Conservation (phyloP, 2,329 filamentous ascomycete genomes). For the Juglanconis sp. region DNA sequence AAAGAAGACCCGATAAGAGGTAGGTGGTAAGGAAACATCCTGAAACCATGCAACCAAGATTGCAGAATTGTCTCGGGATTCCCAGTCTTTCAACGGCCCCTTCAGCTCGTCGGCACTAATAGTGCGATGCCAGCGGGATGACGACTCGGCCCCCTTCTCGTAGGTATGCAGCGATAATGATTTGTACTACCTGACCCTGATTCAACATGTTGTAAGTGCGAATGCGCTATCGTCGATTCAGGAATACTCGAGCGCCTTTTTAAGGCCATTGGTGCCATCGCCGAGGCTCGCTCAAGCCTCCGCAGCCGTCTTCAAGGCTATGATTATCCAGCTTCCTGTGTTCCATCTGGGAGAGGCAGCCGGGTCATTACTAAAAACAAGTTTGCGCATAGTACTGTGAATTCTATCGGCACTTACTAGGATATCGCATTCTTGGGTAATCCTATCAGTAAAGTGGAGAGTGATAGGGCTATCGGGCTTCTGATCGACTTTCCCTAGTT, state of each 20-base stretch:
- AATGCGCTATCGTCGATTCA: slow-evolving; percentile 21
- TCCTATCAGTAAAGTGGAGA: slow-evolving; percentile 22
- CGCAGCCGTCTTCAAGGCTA: slow-evolving; percentile 21
- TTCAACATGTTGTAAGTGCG: slow-evolving; percentile 17
- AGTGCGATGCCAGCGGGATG: too few relatives aligned
- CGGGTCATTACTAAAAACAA: slow-evolving; percentile 28
- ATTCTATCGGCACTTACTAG: slow-evolving; percentile 38
- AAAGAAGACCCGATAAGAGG: too few relatives aligned
- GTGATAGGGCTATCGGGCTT: slow-evolving; percentile 4
- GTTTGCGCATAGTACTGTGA: slow-evolving; percentile 33
- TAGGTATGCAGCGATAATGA: slow-evolving; percentile 11
- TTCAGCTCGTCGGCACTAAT: too few relatives aligned
- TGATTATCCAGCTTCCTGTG: slow-evolving; percentile 21
- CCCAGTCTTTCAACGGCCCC: too few relatives aligned
- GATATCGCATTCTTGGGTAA: slow-evolving; percentile 29
- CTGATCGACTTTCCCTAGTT: slow-evolving; percentile 14
- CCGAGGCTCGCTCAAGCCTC: slow-evolving; percentile 22
- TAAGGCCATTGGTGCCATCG: slow-evolving; percentile 12
- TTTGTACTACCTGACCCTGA: slow-evolving; percentile 19
- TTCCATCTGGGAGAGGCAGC: slow-evolving; percentile 21
- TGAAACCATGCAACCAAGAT: too few relatives aligned
- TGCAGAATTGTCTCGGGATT: too few relatives aligned
- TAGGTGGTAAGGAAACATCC: too few relatives aligned
- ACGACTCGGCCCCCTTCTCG: too few relatives aligned
- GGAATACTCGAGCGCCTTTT: slow-evolving; percentile 23